phyloP scores from a whole-genome alignment of 495 filamentous ascomycete genomes.

The Tuber borchii region DNA sequence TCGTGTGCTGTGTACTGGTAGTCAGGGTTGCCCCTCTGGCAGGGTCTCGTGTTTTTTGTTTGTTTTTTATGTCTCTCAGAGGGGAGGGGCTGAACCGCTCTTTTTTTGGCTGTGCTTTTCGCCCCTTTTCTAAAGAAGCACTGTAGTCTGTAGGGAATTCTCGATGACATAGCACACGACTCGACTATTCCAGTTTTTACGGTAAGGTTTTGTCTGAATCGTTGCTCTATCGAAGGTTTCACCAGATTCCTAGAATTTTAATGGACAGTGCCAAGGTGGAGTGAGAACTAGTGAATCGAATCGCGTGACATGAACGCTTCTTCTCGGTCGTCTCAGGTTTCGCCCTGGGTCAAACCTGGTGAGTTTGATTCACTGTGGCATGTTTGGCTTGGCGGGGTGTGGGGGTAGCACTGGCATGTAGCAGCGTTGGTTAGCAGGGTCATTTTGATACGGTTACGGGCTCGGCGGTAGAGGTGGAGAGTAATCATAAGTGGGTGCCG shows the following conservation, averaged over 20 bases:
- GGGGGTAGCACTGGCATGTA: neutral
- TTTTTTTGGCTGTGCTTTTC: no score
- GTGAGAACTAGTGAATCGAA: neutral
- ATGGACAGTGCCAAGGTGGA: neutral
- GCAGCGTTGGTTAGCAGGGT: neutral
- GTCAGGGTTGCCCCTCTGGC: no score
- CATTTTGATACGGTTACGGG: neutral
- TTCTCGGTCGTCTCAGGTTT: neutral
- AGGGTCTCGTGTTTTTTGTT: no score
- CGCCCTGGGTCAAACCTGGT: neutral
- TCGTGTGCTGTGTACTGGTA: no score
- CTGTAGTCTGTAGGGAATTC: no score
- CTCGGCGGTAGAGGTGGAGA: no score
- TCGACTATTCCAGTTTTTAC: no score
- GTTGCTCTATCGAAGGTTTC: neutral
- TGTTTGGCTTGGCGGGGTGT: neutral
- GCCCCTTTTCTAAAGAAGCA: no score
- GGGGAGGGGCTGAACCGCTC: no score
- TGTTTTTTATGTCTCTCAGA: no score
- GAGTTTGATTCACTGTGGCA: neutral
- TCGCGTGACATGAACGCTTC: neutral
- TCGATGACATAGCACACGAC: no score
- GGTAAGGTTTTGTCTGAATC: neutral
- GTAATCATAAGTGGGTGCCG: no score
- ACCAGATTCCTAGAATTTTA: neutral